A percentile compares a stretch with the other conserved stretches of the same genome.
phyloP scores from a whole-genome alignment of 2,329 filamentous ascomycete genomes.

The Penicillium sclerotiorum region DNA sequence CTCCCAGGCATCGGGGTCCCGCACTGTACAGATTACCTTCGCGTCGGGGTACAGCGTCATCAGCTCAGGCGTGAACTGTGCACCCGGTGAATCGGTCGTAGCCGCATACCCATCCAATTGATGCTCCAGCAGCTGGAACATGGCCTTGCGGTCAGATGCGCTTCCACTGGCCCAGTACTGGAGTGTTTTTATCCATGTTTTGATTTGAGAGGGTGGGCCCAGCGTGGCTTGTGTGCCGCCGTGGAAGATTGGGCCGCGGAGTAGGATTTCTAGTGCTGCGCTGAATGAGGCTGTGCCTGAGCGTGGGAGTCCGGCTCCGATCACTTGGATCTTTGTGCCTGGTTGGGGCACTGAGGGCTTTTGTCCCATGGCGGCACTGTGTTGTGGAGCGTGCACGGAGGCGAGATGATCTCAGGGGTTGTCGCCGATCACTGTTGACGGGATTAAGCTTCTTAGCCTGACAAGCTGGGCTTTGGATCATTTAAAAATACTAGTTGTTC shows the following conservation, averaged over 20 bases:
- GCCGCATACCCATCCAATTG: slow-evolving; percentile 48
- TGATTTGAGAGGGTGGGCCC: slow-evolving; percentile 25
- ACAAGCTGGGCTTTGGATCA: neutral
- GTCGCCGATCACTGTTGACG: too few species aligned
- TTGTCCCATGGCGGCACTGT: slow-evolving; percentile 22
- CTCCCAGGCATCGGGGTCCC: slow-evolving; percentile 26
- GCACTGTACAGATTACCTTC: slow-evolving; percentile 48
- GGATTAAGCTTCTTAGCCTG: neutral
- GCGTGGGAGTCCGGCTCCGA: slow-evolving; percentile 40
- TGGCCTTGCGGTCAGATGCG: slow-evolving; percentile 1
- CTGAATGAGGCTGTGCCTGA: slow-evolving; percentile 57
- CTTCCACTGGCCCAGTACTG: slow-evolving; percentile 14
- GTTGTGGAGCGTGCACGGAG: too few species aligned
- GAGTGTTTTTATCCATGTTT: slow-evolving; percentile 26
- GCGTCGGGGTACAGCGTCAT: slow-evolving; percentile 54
- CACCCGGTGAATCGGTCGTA: slow-evolving; percentile 50
- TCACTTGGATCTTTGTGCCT: slow-evolving; percentile 26
- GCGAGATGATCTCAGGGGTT: too few species aligned
- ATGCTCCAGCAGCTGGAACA: slow-evolving; percentile 14
- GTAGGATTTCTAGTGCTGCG: slow-evolving; percentile 50
- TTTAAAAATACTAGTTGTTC: too few species aligned
- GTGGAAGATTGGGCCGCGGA: slow-evolving; percentile 54
- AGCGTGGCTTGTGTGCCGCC: slow-evolving; percentile 46
- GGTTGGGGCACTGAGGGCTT: slow-evolving; percentile 19
- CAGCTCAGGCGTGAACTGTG: slow-evolving; percentile 49